Conservation (phyloP, 352 stramenopile genomes). For the Phytophthora litchii region DNA sequence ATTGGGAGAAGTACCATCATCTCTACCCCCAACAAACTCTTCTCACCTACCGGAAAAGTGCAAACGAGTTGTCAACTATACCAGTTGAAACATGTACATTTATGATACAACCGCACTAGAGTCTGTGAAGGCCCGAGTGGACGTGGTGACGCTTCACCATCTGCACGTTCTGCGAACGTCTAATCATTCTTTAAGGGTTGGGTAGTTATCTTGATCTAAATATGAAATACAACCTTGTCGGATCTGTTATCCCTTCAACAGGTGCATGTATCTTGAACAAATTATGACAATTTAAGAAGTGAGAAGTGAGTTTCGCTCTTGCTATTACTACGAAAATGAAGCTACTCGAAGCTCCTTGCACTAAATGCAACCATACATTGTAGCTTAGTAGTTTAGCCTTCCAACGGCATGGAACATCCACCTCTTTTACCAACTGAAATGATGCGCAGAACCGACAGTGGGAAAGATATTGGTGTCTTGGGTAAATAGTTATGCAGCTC, state of each 20-base stretch:
- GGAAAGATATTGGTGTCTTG: not conserved
- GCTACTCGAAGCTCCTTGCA: not conserved
- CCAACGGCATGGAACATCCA: conserved; percentile 5
- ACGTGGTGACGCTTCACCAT: not conserved
- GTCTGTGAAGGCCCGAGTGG: not conserved
- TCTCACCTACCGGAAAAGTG: conserved; percentile 3
- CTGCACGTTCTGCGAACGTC: not conserved
- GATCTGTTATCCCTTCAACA: not conserved
- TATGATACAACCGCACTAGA: not conserved
- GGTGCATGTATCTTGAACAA: not conserved
- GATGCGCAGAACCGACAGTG: not conserved
- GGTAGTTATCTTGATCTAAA: not conserved
- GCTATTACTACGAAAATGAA: conserved; percentile 7
- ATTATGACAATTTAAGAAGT: not conserved
- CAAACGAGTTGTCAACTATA: conserved; percentile 4
- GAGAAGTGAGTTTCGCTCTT: conserved; percentile 4
- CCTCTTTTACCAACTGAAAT: not conserved
- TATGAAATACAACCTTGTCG: not conserved
- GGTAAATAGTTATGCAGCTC: conserved; percentile 7
- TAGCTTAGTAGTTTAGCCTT: not conserved
- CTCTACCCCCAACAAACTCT: conserved; percentile 9
- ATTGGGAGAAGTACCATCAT: conserved; percentile 11
- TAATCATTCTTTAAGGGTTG: not conserved
- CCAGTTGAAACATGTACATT: not conserved
- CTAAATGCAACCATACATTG: not conserved